A percentile compares a stretch with the other conserved stretches of the same genome.
Conservation (phyloP, 345 rosid species). For the Gossypium ekmanianum region DNA sequence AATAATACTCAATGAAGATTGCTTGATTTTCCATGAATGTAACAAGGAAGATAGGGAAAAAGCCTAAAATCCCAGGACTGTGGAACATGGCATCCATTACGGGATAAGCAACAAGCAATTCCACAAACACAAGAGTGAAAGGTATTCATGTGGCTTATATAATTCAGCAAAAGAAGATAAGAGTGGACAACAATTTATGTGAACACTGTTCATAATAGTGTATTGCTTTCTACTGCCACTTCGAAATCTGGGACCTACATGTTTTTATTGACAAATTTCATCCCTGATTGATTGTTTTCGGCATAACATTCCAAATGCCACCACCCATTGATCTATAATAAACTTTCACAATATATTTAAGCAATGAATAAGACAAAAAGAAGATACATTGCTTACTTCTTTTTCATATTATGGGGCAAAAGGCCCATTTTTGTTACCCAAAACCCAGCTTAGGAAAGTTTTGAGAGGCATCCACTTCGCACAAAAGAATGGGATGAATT, state of each 20-base stretch:
- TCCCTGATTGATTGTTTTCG: not conserved
- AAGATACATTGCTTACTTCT: too few species aligned
- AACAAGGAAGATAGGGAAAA: too few species aligned
- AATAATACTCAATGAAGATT: too few species aligned
- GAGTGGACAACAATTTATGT: not conserved
- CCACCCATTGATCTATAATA: not conserved
- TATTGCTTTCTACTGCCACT: not conserved
- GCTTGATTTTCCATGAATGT: too few species aligned
- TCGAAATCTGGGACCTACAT: not conserved
- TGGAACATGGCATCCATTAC: slow-evolving; percentile 4
- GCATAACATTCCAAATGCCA: not conserved
- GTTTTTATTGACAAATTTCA: not conserved
- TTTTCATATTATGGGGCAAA: too few species aligned
- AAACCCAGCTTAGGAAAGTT: too few species aligned
- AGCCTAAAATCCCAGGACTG: not conserved
- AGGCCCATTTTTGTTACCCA: too few species aligned
- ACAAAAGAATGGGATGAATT: too few species aligned
- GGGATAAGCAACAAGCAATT: slow-evolving; percentile 15
- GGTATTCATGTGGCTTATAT: not conserved
- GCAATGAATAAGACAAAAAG: too few species aligned
- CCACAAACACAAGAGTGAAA: not conserved
- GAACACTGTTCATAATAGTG: not conserved
- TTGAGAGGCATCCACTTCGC: too few species aligned
- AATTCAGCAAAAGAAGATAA: too few species aligned
- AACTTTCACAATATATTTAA: too few species aligned